Evolutionary conservation across 345 rosid genomes (phyloP).

Genomic region (Populus davidiana): DNA sequence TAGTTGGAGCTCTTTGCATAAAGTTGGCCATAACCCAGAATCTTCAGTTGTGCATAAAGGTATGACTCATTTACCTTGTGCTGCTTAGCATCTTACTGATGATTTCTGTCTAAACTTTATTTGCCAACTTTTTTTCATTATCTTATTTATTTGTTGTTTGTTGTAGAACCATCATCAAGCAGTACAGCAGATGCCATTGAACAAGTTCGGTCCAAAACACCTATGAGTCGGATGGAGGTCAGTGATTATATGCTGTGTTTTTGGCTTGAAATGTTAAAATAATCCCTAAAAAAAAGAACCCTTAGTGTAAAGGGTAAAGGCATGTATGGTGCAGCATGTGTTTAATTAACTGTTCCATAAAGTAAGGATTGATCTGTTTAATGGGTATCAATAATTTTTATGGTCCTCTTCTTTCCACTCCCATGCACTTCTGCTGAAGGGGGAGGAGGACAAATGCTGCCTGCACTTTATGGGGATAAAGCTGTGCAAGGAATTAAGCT

Average conservation of each 20-base stretch:
- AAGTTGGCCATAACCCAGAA: slow-evolving; percentile 43
- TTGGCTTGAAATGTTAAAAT: neutral
- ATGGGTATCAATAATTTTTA: neutral
- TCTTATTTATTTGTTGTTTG: slow-evolving; percentile 13
- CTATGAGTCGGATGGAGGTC: slow-evolving; percentile 89
- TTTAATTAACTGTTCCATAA: neutral
- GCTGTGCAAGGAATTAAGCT: neutral
- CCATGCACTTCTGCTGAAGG: neutral
- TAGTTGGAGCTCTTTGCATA: slow-evolving; percentile 54
- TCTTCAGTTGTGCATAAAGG: slow-evolving; percentile 50
- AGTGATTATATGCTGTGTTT: slow-evolving; percentile 21
- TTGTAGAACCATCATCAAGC: slow-evolving; percentile 47
- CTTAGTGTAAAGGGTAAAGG: neutral
- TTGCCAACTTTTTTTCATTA: slow-evolving; percentile 2
- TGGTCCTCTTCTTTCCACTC: neutral
- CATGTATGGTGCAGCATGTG: neutral
- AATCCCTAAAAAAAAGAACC: neutral
- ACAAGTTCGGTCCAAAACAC: slow-evolving; percentile 73
- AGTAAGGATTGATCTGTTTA: neutral
- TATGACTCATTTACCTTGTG: slow-evolving; percentile 24
- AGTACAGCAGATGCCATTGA: slow-evolving; percentile 50
- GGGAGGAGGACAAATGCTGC: neutral
- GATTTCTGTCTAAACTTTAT: slow-evolving; percentile 10
- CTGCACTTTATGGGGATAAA: neutral
- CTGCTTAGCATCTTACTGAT: slow-evolving; percentile 2